These are phyloP conservation scores for Termitomyces sp. DNA, from an alignment of 768 basidiomycete species.

Conservation along the genomic window DNA sequence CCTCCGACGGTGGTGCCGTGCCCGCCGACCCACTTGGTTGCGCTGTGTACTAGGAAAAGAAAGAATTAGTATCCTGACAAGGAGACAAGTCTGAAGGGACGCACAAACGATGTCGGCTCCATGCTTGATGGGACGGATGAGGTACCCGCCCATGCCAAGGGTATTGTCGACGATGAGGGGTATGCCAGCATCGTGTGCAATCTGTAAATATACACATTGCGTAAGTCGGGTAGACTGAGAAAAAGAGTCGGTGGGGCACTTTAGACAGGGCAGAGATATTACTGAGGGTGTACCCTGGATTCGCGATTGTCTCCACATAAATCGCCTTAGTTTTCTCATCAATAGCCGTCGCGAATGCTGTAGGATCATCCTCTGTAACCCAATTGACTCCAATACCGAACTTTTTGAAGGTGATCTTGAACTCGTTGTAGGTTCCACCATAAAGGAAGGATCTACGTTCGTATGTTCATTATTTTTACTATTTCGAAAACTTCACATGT, in stretches of 20 bases:
- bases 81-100: slow-evolving; percentile 10
- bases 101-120: slow-evolving; percentile 78
- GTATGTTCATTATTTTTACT: not conserved
- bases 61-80: not conserved
- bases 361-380: slow-evolving; percentile 55
- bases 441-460: slow-evolving; percentile 56
- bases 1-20: slow-evolving; percentile 81
- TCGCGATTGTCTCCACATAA: slow-evolving; percentile 75
- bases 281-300: slow-evolving; percentile 68
- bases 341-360: slow-evolving; percentile 62
- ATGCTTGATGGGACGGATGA: slow-evolving; percentile 65
- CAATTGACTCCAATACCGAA: slow-evolving; percentile 70
- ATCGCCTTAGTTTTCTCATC: slow-evolving; percentile 78
- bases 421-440: slow-evolving; percentile 77
- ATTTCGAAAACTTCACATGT: no score
- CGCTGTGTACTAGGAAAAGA: slow-evolving; percentile 53
- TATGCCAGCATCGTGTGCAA: slow-evolving; percentile 69
- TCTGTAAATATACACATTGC: slow-evolving; percentile 27
- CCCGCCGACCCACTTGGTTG: slow-evolving; percentile 85
- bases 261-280: slow-evolving; percentile 70
- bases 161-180: slow-evolving; percentile 84
- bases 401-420: slow-evolving; percentile 72
- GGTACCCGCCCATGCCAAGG: slow-evolving; percentile 72
- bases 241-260: slow-evolving; percentile 29
- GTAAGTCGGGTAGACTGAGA: not conserved